These are phyloP conservation scores for Urostyla sp. DNA, from an alignment of 73 alveolate species.

Conservation along the genomic window DNA sequence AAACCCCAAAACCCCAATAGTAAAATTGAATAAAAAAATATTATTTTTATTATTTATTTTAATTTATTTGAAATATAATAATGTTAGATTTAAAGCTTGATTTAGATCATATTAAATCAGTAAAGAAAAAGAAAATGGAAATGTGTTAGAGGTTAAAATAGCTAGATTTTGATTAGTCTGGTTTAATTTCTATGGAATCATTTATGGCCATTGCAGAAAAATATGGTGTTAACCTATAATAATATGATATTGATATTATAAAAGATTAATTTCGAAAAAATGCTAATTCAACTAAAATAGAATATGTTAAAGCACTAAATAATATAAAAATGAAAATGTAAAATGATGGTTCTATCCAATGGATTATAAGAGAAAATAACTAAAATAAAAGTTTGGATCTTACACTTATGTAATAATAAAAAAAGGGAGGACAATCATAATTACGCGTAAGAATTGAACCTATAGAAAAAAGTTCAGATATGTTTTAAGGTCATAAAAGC, in stretches of 20 bases:
- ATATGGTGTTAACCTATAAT: not conserved
- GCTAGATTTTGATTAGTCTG: not conserved
- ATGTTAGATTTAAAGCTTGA: not conserved
- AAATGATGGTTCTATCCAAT: not conserved
- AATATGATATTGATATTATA: not conserved
- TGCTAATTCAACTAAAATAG: not conserved
- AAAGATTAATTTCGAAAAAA: not conserved
- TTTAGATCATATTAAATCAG: not conserved
- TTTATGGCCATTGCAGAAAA: not conserved
- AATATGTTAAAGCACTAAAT: not conserved
- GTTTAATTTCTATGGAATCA: not conserved
- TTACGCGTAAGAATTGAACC: no score
- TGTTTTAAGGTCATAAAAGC: not conserved
- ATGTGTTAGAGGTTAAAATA: not conserved
- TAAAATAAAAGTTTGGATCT: not conserved
- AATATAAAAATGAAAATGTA: not conserved
- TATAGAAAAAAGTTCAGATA: not conserved
- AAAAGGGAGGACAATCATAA: not conserved
- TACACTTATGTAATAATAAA: not conserved
- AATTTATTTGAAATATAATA: no score
- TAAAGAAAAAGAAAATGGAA: not conserved
- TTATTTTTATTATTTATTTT: no score
- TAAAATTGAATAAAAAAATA: no score
- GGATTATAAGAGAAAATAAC: not conserved
- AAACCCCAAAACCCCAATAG: no score